Evolutionary conservation across 2,329 filamentous ascomycete genomes (phyloP).

Genomic region (Colletotrichum sp.): DNA sequence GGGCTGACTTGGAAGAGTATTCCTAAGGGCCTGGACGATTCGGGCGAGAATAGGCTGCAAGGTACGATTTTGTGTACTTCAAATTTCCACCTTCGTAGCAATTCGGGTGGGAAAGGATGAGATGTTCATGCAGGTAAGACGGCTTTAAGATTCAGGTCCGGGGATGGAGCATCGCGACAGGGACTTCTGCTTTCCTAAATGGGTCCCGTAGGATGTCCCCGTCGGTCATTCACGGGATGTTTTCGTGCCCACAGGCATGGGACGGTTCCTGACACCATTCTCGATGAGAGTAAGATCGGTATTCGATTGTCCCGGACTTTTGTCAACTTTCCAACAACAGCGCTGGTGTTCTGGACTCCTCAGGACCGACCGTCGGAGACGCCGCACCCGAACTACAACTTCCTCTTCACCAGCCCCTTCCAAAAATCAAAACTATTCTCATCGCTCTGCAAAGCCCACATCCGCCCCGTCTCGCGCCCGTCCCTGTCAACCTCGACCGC

Average conservation of each 20-base stretch:
- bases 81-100: not conserved
- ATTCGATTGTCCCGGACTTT: rapidly evolving
- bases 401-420: constrained; percentile 82
- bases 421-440: constrained; percentile 99
- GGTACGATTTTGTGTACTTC: not conserved
- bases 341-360: rapidly evolving
- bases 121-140: not conserved
- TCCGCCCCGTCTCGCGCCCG: constrained; percentile 75
- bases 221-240: not conserved
- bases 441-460: constrained; percentile 90
- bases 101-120: too few species aligned
- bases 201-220: not conserved
- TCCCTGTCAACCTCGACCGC: constrained; percentile 83
- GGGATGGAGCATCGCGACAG: not conserved
- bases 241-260: not conserved
- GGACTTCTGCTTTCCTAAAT: not conserved
- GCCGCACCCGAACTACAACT: constrained; percentile 53
- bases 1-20: too few species aligned
- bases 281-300: not conserved
- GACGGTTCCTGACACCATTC: not conserved
- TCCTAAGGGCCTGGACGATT: too few species aligned
- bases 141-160: not conserved
- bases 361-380: not conserved
- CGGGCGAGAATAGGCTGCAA: not conserved
- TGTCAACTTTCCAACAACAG: not conserved